A percentile compares a stretch with the other conserved stretches of the same genome.
These are phyloP conservation scores for Podila minutissima DNA, from an alignment of 192 early-diverging fungal genomes.

Conservation along the genomic window DNA sequence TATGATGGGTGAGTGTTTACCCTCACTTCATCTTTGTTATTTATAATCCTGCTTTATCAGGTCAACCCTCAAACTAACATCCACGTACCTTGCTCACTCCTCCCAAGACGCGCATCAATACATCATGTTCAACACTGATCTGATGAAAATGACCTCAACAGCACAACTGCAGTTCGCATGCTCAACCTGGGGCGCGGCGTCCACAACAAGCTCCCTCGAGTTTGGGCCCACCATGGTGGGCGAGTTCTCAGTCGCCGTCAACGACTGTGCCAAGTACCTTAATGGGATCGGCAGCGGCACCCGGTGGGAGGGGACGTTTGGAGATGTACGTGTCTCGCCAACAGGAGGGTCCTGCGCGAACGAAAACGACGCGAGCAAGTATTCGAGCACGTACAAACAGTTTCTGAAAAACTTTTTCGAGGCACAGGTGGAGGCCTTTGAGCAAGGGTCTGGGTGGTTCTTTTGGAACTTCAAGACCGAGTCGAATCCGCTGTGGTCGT, in stretches of 20 bases:
- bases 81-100: background rate
- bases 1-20: slow-evolving; percentile 49
- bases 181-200: slow-evolving; percentile 22
- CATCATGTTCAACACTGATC: slow-evolving; percentile 52
- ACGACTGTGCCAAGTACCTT: slow-evolving; percentile 78
- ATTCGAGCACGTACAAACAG: slow-evolving; percentile 3
- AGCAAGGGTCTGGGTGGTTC: slow-evolving; percentile 70
- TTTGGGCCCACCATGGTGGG: slow-evolving; percentile 74
- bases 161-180: slow-evolving; percentile 39
- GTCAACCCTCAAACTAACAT: background rate
- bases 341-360: slow-evolving; percentile 67
- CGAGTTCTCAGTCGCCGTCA: slow-evolving; percentile 75
- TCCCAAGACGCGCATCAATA: slow-evolving; percentile 56
- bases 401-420: slow-evolving; percentile 61
- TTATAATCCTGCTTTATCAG: background rate
- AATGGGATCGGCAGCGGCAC: slow-evolving; percentile 68
- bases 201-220: slow-evolving; percentile 17
- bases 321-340: slow-evolving; percentile 49
- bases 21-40: background rate
- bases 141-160: slow-evolving; percentile 36
- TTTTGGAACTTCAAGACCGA: slow-evolving; percentile 82
- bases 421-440: slow-evolving; percentile 73
- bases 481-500: slow-evolving; percentile 75
- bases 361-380: slow-evolving; percentile 54
- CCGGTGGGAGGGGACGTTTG: slow-evolving; percentile 70